Percentiles rank a stretch among this genome's conserved stretches.
phyloP scores from a whole-genome alignment of 208 protist species.

The Trichomonas tenax region DNA sequence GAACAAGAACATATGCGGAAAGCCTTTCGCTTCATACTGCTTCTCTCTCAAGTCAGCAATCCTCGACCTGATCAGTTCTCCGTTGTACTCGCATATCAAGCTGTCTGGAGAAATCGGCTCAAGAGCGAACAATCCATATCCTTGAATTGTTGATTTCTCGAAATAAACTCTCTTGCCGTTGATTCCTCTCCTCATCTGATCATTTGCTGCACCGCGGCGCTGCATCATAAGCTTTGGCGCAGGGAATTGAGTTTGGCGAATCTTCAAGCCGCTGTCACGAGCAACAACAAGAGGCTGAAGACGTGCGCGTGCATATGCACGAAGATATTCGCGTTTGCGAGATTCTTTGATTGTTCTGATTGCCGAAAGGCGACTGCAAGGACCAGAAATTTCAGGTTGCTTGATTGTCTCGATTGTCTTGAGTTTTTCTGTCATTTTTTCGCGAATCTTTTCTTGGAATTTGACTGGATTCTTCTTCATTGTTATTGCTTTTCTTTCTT shows the following conservation, averaged over 20 bases:
- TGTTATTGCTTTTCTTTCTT: background rate
- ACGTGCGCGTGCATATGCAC: background rate
- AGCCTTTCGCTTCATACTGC: constrained; percentile 19
- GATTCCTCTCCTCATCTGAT: background rate
- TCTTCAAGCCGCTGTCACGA: background rate
- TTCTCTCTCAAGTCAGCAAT: constrained; percentile 29
- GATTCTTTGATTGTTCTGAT: background rate
- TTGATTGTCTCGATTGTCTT: background rate
- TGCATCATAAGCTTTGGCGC: background rate
- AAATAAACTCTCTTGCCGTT: constrained; percentile 22
- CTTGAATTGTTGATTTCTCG: constrained; percentile 26
- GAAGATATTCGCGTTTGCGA: background rate
- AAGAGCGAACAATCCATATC: constrained; percentile 16
- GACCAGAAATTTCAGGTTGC: background rate
- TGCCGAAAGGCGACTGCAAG: background rate
- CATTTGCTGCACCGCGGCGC: background rate
- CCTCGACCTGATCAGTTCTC: constrained; percentile 14
- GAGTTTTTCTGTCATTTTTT: background rate
- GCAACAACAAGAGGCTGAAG: background rate
- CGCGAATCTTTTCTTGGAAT: background rate
- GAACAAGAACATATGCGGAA: constrained; percentile 28
- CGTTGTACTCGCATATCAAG: constrained; percentile 29
- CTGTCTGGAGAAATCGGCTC: constrained; percentile 15
- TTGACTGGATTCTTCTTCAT: background rate
- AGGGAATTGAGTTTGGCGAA: background rate